Percentiles rank a stretch among this genome's conserved stretches.
Conservation (phyloP, 345 rosid species). For the Citrus cavaleriei region DNA sequence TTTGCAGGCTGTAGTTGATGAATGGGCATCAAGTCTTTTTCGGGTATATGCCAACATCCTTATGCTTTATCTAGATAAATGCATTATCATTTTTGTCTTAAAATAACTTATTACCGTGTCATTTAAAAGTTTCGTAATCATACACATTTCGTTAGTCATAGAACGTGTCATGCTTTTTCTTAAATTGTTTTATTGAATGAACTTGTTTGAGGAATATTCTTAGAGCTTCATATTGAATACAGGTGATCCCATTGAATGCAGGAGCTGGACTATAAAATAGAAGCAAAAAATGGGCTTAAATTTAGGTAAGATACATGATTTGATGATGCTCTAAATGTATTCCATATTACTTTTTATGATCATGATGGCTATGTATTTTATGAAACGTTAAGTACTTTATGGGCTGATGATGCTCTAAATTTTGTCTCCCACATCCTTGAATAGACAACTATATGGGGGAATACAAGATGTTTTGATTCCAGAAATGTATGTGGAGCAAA, state of each 20-base stretch:
- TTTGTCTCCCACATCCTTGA: slow-evolving; percentile 18
- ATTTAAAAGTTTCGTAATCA: not conserved
- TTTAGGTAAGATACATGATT: slow-evolving; percentile 59
- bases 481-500: slow-evolving; percentile 68
- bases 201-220: slow-evolving; percentile 54
- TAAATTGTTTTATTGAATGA: slow-evolving; percentile 5
- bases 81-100: not conserved
- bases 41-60: slow-evolving; percentile 48
- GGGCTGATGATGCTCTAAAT: slow-evolving; percentile 1
- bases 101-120: not conserved
- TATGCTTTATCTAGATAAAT: not conserved
- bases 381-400: not conserved
- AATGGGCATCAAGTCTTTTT: slow-evolving; percentile 96
- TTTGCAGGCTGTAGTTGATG: slow-evolving; percentile 88
- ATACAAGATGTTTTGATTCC: slow-evolving; percentile 84
- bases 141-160: not conserved
- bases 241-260: slow-evolving; percentile 99
- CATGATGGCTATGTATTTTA: not conserved
- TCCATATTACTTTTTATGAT: not conserved
- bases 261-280: slow-evolving; percentile 97
- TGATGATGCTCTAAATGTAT: not conserved
- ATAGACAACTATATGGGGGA: slow-evolving; percentile 73
- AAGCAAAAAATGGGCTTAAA: slow-evolving; percentile 82
- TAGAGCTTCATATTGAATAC: slow-evolving; percentile 96
- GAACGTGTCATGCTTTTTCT: slow-evolving; percentile 11